A percentile compares a stretch with the other conserved stretches of the same genome.
phyloP scores from a whole-genome alignment of 208 protist genomes.

The Leishmania amazonensis region DNA sequence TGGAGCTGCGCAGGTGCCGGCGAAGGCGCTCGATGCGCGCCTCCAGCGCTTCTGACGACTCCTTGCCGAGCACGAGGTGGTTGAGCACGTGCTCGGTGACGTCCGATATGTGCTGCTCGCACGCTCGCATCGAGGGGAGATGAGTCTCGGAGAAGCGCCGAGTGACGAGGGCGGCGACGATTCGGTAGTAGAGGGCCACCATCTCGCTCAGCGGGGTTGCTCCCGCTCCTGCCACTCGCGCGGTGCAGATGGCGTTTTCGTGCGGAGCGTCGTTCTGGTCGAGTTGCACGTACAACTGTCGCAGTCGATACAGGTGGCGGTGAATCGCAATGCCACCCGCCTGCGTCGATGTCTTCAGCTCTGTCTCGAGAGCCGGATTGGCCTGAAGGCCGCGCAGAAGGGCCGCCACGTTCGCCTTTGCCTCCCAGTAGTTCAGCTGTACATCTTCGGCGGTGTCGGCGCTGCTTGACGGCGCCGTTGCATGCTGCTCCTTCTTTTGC shows the following conservation, averaged over 20 bases:
- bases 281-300: slow-evolving; percentile 16
- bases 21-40: slow-evolving; percentile 6
- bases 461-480: background rate
- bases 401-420: slow-evolving; percentile 16
- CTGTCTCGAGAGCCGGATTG: slow-evolving; percentile 2
- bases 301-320: slow-evolving; percentile 22
- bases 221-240: background rate
- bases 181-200: slow-evolving; percentile 30
- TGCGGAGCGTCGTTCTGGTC: background rate
- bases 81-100: slow-evolving; percentile 15
- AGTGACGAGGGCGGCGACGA: slow-evolving; percentile 34
- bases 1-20: background rate
- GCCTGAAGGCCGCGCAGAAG: slow-evolving; percentile 20
- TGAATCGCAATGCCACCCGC: slow-evolving; percentile 20
- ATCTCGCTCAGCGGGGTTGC: slow-evolving; percentile 28
- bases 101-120: slow-evolving; percentile 12
- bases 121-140: slow-evolving; percentile 22
- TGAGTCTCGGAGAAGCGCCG: slow-evolving; percentile 23
- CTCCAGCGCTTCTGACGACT: slow-evolving; percentile 6
- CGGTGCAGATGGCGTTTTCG: background rate
- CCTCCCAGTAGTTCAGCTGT: slow-evolving; percentile 12
- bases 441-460: background rate
- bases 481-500: background rate
- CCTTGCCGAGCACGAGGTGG: slow-evolving; percentile 13
- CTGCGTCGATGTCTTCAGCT: slow-evolving; percentile 12